Conservation (phyloP, 768 basidiomycete genomes). For the Tulasnella sp. region DNA sequence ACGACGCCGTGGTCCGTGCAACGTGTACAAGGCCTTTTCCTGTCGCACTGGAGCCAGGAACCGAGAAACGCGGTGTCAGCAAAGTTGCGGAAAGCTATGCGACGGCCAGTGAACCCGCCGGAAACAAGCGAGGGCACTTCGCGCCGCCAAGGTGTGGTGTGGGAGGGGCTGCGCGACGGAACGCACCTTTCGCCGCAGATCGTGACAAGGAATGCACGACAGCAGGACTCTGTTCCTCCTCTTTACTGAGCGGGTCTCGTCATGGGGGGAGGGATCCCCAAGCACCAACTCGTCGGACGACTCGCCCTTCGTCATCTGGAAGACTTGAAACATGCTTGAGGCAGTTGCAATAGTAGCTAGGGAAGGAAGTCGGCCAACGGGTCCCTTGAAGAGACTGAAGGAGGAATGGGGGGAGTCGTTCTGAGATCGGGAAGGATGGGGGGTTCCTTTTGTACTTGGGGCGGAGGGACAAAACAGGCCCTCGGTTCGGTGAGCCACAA, state of each 20-base stretch:
- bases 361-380: not conserved
- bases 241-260: constrained; percentile 39
- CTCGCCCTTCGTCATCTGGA: constrained; percentile 26
- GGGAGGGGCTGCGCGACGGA: not conserved
- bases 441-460: constrained; percentile 24
- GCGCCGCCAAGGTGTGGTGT: constrained; percentile 16
- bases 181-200: constrained; percentile 84
- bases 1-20: constrained; percentile 89
- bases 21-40: constrained; percentile 84
- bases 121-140: constrained; percentile 4
- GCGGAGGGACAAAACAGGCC: not conserved
- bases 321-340: constrained; percentile 24
- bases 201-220: constrained; percentile 77
- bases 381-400: not conserved
- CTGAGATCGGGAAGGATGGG: constrained; percentile 13
- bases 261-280: constrained; percentile 5
- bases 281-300: constrained; percentile 24
- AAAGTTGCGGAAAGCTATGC: constrained; percentile 24
- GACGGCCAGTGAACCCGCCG: not conserved
- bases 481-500: constrained; percentile 6
- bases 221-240: constrained; percentile 90
- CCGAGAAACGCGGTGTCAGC: constrained; percentile 25
- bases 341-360: constrained; percentile 23
- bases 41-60: constrained; percentile 62
- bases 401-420: constrained; percentile 2